Evolutionary conservation across 148 eudicot species (phyloP).

Genomic region (Camellia lanceoleosa): DNA sequence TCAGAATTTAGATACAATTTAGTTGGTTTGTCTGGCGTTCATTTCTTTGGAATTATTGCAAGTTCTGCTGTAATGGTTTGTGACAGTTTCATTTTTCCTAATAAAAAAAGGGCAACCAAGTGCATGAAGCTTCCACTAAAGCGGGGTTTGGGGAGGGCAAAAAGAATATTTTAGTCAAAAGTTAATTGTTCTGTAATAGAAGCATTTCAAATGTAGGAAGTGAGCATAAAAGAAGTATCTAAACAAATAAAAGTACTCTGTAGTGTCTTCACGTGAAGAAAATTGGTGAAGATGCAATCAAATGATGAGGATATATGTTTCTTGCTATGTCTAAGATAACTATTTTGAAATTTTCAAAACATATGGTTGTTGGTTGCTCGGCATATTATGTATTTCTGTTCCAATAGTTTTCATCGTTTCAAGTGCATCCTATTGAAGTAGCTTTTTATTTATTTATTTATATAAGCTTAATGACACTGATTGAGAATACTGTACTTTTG

Average conservation of each 20-base stretch:
- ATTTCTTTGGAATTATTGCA: background rate
- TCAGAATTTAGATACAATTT: background rate
- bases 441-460: background rate
- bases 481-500: conserved; percentile 15
- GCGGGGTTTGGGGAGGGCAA: background rate
- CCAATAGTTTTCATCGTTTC: background rate
- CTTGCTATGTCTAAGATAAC: background rate
- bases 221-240: background rate
- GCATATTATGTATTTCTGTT: background rate
- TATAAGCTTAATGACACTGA: background rate
- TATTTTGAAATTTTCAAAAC: background rate
- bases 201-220: background rate
- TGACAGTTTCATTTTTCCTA: background rate
- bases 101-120: background rate
- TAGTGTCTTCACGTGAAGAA: background rate
- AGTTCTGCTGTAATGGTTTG: background rate
- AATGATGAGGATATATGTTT: background rate
- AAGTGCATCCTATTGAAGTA: background rate
- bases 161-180: background rate
- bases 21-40: background rate
- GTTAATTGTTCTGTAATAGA: background rate
- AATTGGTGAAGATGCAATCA: background rate
- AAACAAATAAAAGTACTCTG: background rate
- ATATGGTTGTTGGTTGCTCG: background rate
- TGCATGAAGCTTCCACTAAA: too few species aligned